Evolutionary conservation across 371 early-diverging fungal species (phyloP).

Genomic region (Lichtheimia corymbifera): DNA sequence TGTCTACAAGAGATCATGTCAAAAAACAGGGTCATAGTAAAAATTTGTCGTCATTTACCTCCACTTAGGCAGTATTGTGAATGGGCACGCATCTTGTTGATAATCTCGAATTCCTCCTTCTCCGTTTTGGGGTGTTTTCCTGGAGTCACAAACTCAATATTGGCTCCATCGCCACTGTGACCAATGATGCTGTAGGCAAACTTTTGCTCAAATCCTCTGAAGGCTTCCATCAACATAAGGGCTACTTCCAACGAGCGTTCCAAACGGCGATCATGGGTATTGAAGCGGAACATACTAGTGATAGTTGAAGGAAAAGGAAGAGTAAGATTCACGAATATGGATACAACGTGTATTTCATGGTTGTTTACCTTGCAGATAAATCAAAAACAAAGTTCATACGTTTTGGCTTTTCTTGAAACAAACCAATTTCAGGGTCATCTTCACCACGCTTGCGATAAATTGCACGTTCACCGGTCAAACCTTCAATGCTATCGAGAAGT

Average conservation of each 20-base stretch:
- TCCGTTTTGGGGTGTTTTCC: constrained; percentile 75
- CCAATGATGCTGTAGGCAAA: constrained; percentile 78
- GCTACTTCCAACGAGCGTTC: constrained; percentile 75
- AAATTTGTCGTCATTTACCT: constrained; percentile 19
- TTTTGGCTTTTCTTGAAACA: constrained; percentile 78
- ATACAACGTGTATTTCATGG: background rate
- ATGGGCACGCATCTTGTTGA: constrained; percentile 66
- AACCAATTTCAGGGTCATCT: constrained; percentile 70
- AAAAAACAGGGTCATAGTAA: background rate
- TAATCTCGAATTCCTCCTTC: constrained; percentile 73
- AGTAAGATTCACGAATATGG: background rate
- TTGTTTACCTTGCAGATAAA: constrained; percentile 58
- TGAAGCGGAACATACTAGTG: constrained; percentile 72
- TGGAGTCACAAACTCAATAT: constrained; percentile 71
- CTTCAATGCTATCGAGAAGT: constrained; percentile 56
- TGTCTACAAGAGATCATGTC: constrained; percentile 45
- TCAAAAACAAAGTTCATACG: constrained; percentile 82
- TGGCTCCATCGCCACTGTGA: constrained; percentile 80
- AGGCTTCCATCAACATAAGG: constrained; percentile 83
- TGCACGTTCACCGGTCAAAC: constrained; percentile 76
- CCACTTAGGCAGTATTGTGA: constrained; percentile 74
- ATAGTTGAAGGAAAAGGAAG: too few relatives aligned
- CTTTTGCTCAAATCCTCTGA: constrained; percentile 83
- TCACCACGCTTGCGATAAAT: constrained; percentile 83
- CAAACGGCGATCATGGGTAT: constrained; percentile 70